Conservation (phyloP, 306 rosid genomes). For the Prunus persica region Prunus_persica_NCBIv2 NC_034013.1:11048001-11048500, state of each 20-base stretch:
- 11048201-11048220: background rate
- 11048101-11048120: background rate
- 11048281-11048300: background rate
- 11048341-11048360: background rate
- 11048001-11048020: no score
- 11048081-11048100: background rate
- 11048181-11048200: background rate
- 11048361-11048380: conserved; percentile 16
- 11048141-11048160: background rate
- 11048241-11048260: background rate
- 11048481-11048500: background rate
- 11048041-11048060: no score
- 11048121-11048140: background rate
- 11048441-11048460: background rate
- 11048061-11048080: background rate
- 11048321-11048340: conserved; percentile 26
- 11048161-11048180: background rate
- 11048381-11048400: conserved; percentile 11
- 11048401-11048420: conserved; percentile 5
- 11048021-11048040: no score
- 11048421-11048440: conserved; percentile 12
- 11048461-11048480: conserved; percentile 13
- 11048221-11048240: background rate
- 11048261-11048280: background rate
- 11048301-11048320: conserved; percentile 14